Evolutionary conservation across 352 stramenopile species (phyloP), one percentile per base, ranked within the genome.

Genomic region (Phytophthora sansomeana): DNA sequence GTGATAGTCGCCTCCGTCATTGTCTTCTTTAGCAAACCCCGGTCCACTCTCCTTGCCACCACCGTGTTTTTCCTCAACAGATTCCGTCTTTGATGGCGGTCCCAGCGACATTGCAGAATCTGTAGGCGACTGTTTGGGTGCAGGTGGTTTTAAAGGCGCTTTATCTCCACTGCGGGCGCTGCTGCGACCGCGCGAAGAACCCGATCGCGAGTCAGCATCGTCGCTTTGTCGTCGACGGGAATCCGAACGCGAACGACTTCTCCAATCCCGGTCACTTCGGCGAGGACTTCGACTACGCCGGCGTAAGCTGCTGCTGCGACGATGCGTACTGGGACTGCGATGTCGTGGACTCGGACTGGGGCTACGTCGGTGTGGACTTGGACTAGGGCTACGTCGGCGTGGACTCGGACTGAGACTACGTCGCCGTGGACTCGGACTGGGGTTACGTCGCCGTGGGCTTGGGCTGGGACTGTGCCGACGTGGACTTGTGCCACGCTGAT

Each of bases 131-230:
- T 43, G 46, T 30, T 56, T 64, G 30, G 14, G 16, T 43, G 39
- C 21, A 33, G 29, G 26, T 10, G 30, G 21, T 14, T 70, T 30
- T 17, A 35, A 14, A 28, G 39, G n/a, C 17, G 14, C 28, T 21
- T 52, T 67, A 42, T 67, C 57, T 10, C 50, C 53, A 26, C 55
- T 46, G 17, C 28, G 50, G 30, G 24, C 69, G 24, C 24, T 57
- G 52, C 58, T 75, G 38, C 47, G 67, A 48, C 29, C 58, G 55
- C 56, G 52, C 24, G 72, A 57, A 35, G 72, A 80, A 4, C 33
- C 54, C 5, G 67, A 72, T 30, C 36, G 59, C 7, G 58, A 76
- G 21, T 11, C 19, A 14, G 19, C 58, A 48, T 49, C 47, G 13
- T 74, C 43, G 53, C 38, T 60, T 50, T n/a, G 42, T 21, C 51